Evolutionary conservation across 192 early-diverging fungal genomes (phyloP).

Genomic region (Cetraspora pellucida): DNA sequence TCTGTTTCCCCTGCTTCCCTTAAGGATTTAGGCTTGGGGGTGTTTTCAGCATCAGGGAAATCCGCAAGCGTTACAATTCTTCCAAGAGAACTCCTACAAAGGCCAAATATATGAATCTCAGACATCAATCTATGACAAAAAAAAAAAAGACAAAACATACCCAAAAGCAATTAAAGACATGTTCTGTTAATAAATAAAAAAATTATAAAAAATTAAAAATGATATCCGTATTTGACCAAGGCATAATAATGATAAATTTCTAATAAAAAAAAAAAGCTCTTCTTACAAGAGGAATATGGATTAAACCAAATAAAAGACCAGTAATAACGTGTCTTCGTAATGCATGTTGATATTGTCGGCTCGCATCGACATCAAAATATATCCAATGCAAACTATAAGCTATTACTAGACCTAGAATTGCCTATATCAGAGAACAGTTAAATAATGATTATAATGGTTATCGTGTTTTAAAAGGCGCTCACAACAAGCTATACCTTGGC

Average conservation of each 20-base stretch:
- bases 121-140: background rate
- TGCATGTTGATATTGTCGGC: slow-evolving; percentile 42
- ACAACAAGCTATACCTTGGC: slow-evolving; percentile 22
- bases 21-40: background rate
- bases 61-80: slow-evolving; percentile 14
- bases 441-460: background rate
- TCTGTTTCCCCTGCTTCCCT: background rate
- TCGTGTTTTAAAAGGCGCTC: background rate
- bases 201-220: background rate
- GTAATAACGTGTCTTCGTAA: slow-evolving; percentile 41
- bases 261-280: background rate
- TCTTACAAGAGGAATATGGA: slow-evolving; percentile 38
- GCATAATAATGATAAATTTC: background rate
- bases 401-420: slow-evolving; percentile 40
- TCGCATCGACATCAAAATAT: slow-evolving; percentile 48
- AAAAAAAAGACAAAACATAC: background rate
- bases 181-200: background rate
- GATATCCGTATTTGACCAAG: background rate
- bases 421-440: slow-evolving; percentile 2
- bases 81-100: slow-evolving; percentile 9
- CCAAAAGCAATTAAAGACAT: slow-evolving; percentile 28
- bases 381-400: slow-evolving; percentile 49
- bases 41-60: slow-evolving; percentile 19
- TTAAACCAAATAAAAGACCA: slow-evolving; percentile 36
- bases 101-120: background rate